Base-by-base conservation (phyloP, 2,329 filamentous ascomycete genomes). In the Aspergillaceae sp. region DNA sequence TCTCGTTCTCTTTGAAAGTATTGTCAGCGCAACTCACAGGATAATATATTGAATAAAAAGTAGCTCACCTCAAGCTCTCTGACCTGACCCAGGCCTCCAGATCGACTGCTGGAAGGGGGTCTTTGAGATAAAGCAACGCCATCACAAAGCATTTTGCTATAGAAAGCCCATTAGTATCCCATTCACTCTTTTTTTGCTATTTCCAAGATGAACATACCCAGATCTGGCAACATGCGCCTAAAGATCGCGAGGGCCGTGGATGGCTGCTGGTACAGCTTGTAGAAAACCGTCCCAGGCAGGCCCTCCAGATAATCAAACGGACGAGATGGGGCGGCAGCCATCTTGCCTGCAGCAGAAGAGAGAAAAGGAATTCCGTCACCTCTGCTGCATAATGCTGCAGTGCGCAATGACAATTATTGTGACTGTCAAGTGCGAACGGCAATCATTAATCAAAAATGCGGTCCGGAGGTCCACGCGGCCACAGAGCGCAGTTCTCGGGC, bases 171-270 rank as follows among this genome's bases (percentile, higher is more conserved):
- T 26, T 9, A 38, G 26, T 38, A 28, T 38, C 36, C 26, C 5
- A 7, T 8, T 36, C 19, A 3, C 26, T 8, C 9, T 19, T 8
- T 9, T 36, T 3, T 36, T 19, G n/a, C 4, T 36, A 36, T 11
- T 5, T 19, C 6, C 34, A 19, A 4, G 5, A 9, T 7, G 9
- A 45, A 58, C 73, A 60, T 75, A 90, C 86, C 88, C 51, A 97
- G 72, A 62, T 94, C 86, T 48, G 92, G 88, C 48, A 98, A 79
- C 89, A 98, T 96, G 71, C 92, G 90, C 56, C 92, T 82, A 67
- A 97, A 97, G 60, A 98, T 90, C 55, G 92, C 92, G 55, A 98
- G 82, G 34, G 90, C 86, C 1, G 92, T 95, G 37, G 91, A 94
- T 29, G 92, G 92, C 74, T 96, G 90, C 71, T 90, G 86, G 75